A percentile compares a stretch with the other conserved stretches of the same genome.
Evolutionary conservation across 441 rosid genomes (phyloP).

Genomic region (Flueggea neowawraea): DNA sequence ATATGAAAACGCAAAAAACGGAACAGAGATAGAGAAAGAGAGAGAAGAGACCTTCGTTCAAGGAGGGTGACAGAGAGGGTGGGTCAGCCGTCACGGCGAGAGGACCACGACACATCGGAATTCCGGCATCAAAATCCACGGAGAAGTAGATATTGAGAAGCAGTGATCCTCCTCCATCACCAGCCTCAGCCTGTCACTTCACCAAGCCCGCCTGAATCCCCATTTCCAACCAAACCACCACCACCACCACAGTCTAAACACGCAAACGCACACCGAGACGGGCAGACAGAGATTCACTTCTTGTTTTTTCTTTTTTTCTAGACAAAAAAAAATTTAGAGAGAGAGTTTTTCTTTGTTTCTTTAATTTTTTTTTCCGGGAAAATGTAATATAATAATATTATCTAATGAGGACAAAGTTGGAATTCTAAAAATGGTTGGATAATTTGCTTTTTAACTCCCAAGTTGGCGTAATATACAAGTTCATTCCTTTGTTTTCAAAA

Average conservation of each 20-base stretch:
- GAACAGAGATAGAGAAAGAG: too few species aligned
- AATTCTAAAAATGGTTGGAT: too few species aligned
- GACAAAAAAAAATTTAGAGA: too few species aligned
- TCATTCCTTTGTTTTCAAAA: too few species aligned
- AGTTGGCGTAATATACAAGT: too few species aligned
- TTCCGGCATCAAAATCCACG: slow-evolving; percentile 78
- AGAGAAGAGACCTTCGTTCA: slow-evolving; percentile 62
- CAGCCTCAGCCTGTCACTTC: slow-evolving; percentile 18
- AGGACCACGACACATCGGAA: slow-evolving; percentile 57
- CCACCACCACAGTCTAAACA: too few species aligned
- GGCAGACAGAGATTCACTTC: slow-evolving; percentile 20
- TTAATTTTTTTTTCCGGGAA: too few species aligned
- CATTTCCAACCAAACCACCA: slow-evolving; percentile 35
- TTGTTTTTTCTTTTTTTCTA: too few species aligned
- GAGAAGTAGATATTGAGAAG: slow-evolving; percentile 24
- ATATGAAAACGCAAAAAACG: slow-evolving; percentile 19
- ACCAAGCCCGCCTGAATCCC: slow-evolving; percentile 23
- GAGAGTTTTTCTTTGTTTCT: too few species aligned
- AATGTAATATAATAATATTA: too few species aligned
- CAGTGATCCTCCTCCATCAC: slow-evolving; percentile 35
- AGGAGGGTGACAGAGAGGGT: slow-evolving; percentile 86
- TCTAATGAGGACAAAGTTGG: too few species aligned
- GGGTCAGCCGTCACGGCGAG: slow-evolving; percentile 26
- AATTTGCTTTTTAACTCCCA: too few species aligned
- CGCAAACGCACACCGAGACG: background rate